Evolutionary conservation across 305 asterid species (phyloP), one percentile per base, ranked within the genome.

Genomic region (Fraxinus paxiana): DNA sequence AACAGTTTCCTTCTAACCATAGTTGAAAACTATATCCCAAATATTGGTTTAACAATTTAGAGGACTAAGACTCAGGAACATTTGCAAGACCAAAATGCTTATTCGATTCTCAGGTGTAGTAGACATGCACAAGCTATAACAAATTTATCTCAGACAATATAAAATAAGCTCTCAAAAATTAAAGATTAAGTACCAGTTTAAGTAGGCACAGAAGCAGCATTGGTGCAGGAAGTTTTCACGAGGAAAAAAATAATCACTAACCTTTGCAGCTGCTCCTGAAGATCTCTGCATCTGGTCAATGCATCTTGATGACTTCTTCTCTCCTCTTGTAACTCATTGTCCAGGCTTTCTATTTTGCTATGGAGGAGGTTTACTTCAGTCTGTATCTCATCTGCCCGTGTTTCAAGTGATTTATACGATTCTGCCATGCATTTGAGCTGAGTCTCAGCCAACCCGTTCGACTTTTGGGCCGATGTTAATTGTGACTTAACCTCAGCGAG

Each of bases 361-460:
- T 79, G 92, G 33, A 92, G 97, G 76, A 85, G 75, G 86, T 88
- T 87, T 9, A 90, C 87, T 87, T 94, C 98, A 76, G 83, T 86
- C 82, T 92, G 94, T 56, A 96, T 88, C 71, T 91, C 92, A 80
- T 89, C 97, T 18, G 97, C 89, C 17, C 97, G 93, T 28, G 88
- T 79, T 87, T 96, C 99, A 79, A 96, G 99, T 20, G 91, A 85
- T 59, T 87, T 94, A 86, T 96, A 96, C 1, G 99, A 96, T 83
- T 94, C 98, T 8, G 97, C 97, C 99, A 96, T 96, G 88, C 99
- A 96, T 84, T 92, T 96, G 81, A 96, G 97, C 88, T 96, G 99
- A 59, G 97, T 96, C 88, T 94, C 99, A 46, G 97, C 90, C 88
- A 96, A 90, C 88, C 97, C 87, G 85, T 92, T 92, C 79, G 90